Evolutionary conservation across 345 rosid species (phyloP).

Genomic region (Populus alba): DNA sequence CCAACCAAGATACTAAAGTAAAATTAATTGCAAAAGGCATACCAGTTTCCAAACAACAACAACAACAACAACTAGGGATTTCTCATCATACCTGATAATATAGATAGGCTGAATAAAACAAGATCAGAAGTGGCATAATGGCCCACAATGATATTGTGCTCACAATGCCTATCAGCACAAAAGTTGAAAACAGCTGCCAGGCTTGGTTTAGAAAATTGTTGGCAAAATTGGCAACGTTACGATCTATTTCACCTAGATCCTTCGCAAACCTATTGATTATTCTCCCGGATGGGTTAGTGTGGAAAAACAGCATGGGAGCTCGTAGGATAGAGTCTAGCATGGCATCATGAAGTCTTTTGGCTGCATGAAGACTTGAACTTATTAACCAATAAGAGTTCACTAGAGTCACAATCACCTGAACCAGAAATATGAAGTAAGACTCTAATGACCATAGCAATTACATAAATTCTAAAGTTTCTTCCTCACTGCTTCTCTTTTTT

Average conservation of each 20-base stretch:
- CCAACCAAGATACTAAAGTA: background rate
- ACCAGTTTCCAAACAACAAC: background rate
- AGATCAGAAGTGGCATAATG: constrained; percentile 89
- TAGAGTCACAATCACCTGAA: constrained; percentile 84
- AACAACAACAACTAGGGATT: background rate
- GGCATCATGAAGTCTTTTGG: constrained; percentile 84
- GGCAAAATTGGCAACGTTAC: constrained; percentile 61
- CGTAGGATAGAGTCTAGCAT: constrained; percentile 85
- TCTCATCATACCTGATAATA: constrained; percentile 66
- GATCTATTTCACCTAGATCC: constrained; percentile 93
- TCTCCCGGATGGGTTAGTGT: constrained; percentile 89
- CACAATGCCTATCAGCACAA: constrained; percentile 85
- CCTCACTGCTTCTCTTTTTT: background rate
- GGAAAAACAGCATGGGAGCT: constrained; percentile 97
- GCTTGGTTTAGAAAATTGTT: constrained; percentile 82
- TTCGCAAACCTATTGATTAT: constrained; percentile 95
- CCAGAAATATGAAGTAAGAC: constrained; percentile 10
- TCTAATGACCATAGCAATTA: background rate
- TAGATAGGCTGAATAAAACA: constrained; percentile 85
- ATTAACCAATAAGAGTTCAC: constrained; percentile 87
- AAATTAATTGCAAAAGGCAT: background rate
- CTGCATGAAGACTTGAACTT: constrained; percentile 76
- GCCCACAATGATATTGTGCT: constrained; percentile 99
- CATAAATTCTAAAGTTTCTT: background rate
- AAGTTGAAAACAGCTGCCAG: constrained; percentile 85